phyloP scores from a whole-genome alignment of 805 yeast species.

The Hanseniaspora taiwanica region DNA sequence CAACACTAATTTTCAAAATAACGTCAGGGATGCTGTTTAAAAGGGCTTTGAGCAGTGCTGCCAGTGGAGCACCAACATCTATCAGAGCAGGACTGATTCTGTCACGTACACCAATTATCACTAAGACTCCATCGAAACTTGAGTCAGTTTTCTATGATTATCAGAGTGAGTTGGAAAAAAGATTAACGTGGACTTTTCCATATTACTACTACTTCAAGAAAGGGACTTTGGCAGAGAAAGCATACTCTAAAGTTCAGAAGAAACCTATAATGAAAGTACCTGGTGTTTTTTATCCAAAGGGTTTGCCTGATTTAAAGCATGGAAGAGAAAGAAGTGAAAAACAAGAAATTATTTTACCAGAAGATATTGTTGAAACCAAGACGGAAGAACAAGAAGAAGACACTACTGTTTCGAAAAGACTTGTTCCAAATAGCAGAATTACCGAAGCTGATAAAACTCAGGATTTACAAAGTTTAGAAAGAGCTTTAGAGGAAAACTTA shows the following conservation, averaged over 20 bases:
- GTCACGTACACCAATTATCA: constrained; percentile 73
- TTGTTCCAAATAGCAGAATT: constrained; percentile 52
- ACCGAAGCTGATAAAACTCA: constrained; percentile 63
- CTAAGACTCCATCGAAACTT: constrained; percentile 60
- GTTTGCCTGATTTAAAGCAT: constrained; percentile 74
- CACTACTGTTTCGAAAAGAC: constrained; percentile 34
- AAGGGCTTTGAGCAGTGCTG: constrained; percentile 9
- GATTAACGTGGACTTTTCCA: constrained; percentile 97
- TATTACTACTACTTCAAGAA: constrained; percentile 79
- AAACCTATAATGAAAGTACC: constrained; percentile 64
- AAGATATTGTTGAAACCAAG: constrained; percentile 30
- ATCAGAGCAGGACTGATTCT: constrained; percentile 46
- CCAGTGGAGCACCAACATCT: constrained; percentile 8
- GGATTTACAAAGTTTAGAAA: constrained; percentile 58
- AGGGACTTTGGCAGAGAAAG: constrained; percentile 81
- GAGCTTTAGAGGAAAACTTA: constrained; percentile 67
- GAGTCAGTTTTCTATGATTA: constrained; percentile 68
- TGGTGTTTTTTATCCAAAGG: constrained; percentile 67
- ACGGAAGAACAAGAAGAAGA: constrained; percentile 35
- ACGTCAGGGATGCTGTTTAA: constrained; percentile 9
- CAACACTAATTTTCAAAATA: too few relatives aligned
- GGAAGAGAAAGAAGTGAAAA: constrained; percentile 79
- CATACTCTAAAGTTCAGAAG: constrained; percentile 59
- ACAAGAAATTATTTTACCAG: constrained; percentile 69
- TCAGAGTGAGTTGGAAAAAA: constrained; percentile 72